Conservation (phyloP, 148 eudicot species). For the Diospyros kaki region DNA sequence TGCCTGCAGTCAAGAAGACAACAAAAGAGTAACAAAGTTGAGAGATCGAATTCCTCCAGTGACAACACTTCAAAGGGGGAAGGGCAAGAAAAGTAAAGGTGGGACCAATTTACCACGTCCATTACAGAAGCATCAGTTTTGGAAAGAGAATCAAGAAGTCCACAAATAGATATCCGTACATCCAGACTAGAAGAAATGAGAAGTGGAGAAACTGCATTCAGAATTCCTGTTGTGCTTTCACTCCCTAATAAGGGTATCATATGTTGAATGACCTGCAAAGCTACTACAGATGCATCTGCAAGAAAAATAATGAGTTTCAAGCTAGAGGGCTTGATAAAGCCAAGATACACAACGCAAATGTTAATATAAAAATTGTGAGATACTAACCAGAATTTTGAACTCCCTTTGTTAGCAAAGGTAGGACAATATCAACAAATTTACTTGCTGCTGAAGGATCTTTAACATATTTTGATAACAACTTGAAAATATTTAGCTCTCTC, state of each 20-base stretch:
- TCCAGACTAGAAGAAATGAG: conserved; percentile 58
- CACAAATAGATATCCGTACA: conserved; percentile 59
- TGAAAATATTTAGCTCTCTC: conserved; percentile 56
- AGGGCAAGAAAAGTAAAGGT: not conserved
- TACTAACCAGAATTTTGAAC: conserved; percentile 51
- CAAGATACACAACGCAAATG: not conserved
- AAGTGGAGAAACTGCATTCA: conserved; percentile 57
- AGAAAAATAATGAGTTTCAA: conserved; percentile 9
- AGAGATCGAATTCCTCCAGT: conserved; percentile 4
- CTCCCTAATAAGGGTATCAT: conserved; percentile 39
- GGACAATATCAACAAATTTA: conserved; percentile 67
- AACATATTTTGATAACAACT: conserved; percentile 55
- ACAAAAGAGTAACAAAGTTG: conserved; percentile 2
- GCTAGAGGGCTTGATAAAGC: not conserved
- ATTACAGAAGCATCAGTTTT: conserved; percentile 56
- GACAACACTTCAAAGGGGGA: not conserved
- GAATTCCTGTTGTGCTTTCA: conserved; percentile 44
- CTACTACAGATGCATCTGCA: conserved; percentile 57
- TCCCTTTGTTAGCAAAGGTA: conserved; percentile 57
- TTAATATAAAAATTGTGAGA: conserved; percentile 1
- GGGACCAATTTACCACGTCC: conserved; percentile 40
- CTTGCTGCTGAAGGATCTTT: conserved; percentile 59
- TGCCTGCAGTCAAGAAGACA: conserved; percentile 43
- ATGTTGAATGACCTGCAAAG: conserved; percentile 55
- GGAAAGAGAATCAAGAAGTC: conserved; percentile 60